These are phyloP conservation scores for Periconia digitata DNA, from an alignment of 2,329 filamentous ascomycete species.

Conservation along the genomic window DNA sequence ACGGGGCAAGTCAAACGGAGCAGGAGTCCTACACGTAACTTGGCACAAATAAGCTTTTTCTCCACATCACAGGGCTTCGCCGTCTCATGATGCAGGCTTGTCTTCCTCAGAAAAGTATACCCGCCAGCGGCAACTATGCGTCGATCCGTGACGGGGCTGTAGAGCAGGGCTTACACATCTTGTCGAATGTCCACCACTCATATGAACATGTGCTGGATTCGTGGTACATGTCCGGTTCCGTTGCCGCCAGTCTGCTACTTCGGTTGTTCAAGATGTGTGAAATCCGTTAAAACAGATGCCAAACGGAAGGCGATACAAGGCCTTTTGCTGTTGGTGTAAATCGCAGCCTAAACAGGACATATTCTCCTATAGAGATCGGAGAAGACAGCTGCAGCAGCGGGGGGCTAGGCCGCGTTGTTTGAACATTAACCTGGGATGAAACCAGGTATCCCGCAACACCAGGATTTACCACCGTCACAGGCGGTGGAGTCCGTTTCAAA, in stretches of 20 bases:
- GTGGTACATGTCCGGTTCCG: constrained; percentile 16
- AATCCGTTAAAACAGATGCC: constrained; percentile 23
- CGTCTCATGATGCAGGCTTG: constrained; percentile 11
- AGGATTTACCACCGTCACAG: too few species aligned
- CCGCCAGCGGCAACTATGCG: background rate
- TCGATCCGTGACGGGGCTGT: background rate
- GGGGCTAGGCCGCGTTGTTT: background rate
- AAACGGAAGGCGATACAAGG: constrained; percentile 1
- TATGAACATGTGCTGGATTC: background rate
- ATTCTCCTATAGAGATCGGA: background rate
- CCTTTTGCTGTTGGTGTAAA: background rate
- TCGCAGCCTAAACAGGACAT: background rate
- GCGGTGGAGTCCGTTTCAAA: too few species aligned
- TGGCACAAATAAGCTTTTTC: constrained; percentile 5
- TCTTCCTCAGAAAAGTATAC: constrained; percentile 14
- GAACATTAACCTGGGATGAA: background rate
- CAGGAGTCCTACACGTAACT: background rate
- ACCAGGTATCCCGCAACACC: background rate
- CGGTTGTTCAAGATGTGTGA: constrained; percentile 11
- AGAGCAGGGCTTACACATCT: background rate
- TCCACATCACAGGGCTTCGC: background rate
- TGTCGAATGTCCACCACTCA: too few species aligned
- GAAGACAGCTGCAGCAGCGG: background rate
- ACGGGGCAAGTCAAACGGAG: constrained; percentile 1
- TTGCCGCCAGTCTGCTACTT: constrained; percentile 24